Conservation (phyloP, 164 flowering plant genomes). For the Vitis cinerea region DNA sequence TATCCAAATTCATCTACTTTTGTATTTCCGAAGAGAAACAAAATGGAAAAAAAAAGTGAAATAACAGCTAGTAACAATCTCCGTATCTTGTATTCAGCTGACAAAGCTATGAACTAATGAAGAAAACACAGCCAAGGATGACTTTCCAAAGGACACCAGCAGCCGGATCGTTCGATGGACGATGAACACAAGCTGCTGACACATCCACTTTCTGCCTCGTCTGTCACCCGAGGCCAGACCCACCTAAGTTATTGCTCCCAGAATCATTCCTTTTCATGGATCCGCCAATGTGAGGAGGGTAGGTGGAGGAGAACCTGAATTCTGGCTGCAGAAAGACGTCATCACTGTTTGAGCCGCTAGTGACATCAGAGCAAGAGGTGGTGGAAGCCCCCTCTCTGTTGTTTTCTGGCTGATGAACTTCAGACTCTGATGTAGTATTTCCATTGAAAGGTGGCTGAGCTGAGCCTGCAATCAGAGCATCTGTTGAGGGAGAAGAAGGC, state of each 20-base stretch:
- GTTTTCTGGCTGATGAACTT: slow-evolving; percentile 15
- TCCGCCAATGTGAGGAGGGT: slow-evolving; percentile 19
- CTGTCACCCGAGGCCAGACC: slow-evolving; percentile 11
- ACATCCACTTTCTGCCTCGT: neutral
- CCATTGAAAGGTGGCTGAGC: slow-evolving; percentile 3
- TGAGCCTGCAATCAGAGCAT: slow-evolving; percentile 17
- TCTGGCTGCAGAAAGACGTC: slow-evolving; percentile 26
- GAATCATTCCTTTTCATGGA: slow-evolving; percentile 7
- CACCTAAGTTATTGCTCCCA: slow-evolving; percentile 1
- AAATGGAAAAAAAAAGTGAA: too few species aligned
- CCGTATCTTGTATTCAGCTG: too few species aligned
- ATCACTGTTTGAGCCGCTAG: slow-evolving; percentile 26
- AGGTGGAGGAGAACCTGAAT: slow-evolving; percentile 34
- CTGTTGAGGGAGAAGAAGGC: neutral
- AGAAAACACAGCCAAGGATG: slow-evolving; percentile 45
- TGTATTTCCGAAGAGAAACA: too few species aligned
- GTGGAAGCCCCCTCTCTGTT: slow-evolving; percentile 21
- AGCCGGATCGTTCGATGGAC: neutral
- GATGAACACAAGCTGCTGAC: neutral
- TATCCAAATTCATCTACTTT: too few species aligned
- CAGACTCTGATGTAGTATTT: slow-evolving; percentile 13
- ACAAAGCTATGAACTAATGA: too few species aligned
- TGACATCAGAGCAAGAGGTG: slow-evolving; percentile 35
- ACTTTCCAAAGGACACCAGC: slow-evolving; percentile 33
- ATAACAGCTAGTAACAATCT: too few species aligned